Evolutionary conservation across 2,329 filamentous ascomycete genomes (phyloP), one percentile per base, ranked within the genome.

Genomic region (Lecanosticta acicola): DNA sequence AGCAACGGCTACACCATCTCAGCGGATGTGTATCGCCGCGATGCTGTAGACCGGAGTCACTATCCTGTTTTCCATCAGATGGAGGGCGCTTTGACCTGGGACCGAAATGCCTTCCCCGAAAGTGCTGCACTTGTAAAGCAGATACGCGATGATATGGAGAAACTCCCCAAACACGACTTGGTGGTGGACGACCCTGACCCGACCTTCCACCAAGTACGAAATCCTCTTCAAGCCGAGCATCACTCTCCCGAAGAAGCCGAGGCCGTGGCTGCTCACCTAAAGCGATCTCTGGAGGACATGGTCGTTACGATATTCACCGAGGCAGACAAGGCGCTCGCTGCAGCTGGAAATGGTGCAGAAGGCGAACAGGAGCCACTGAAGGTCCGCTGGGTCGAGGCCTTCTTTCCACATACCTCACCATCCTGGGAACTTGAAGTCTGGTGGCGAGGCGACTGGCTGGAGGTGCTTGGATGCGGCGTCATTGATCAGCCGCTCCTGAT

Each of bases 1-100:
- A 85, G 78, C 58, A 77, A 82, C 32, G 93, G 91, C 2, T 98
- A 89, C 65, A 84, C 94, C 26, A 86, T 98, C 64, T 85, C 85
- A 48, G 93, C 91, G 18, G 93, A 98, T 66, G 93, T 98, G 14
- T 98, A 97, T 68, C 81, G 93, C 35, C 79, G 93, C 54, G 93
- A 98, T 77, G 90, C 91, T 46, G 85, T 98, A 61, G 93, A 98
- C 68, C 81, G 87, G 46, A 93, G 84, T 58, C 93, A 98, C 69
- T 97, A 97, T 68, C 93, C 93, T 0, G 81, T 94, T 48, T 98
- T 98, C 68, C 93, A 98, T 69, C 93, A 98, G 71, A 97, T 97
- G 90, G 93, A 98, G 67, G 91, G 89, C 10, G 91, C 91, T 7
- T 78, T 85, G 57, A 84, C 89, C 43, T 98, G 93, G 91, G 85